These are phyloP conservation scores for Neonectria neomacrospora DNA, from an alignment of 2,329 filamentous ascomycete genomes.

Conservation along the genomic window DNA sequence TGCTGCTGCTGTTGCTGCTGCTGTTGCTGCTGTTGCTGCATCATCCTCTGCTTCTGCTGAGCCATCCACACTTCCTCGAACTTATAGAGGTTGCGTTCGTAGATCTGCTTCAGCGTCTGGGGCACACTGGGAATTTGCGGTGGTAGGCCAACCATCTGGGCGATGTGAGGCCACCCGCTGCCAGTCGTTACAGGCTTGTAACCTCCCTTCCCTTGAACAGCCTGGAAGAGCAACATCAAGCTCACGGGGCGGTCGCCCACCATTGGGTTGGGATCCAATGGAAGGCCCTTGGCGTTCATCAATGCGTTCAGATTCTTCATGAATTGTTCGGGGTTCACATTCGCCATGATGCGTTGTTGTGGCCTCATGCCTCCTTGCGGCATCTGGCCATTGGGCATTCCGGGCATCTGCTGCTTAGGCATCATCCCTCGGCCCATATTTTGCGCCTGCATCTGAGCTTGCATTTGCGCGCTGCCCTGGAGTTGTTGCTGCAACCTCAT, in stretches of 20 bases:
- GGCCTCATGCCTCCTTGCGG: conserved; percentile 62
- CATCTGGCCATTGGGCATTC: conserved; percentile 67
- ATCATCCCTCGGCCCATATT: conserved; percentile 62
- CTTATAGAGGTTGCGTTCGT: conserved; percentile 77
- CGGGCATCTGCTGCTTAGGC: conserved; percentile 61
- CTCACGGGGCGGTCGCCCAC: conserved; percentile 80
- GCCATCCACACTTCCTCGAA: conserved; percentile 78
- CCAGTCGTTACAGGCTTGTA: conserved; percentile 76
- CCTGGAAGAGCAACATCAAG: conserved; percentile 80
- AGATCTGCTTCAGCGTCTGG: conserved; percentile 76
- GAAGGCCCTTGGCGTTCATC: conserved; percentile 78
- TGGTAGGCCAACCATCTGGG: conserved; percentile 71
- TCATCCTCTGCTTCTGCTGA: conserved; percentile 65
- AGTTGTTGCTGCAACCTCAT: conserved; percentile 85
- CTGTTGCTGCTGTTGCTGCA: conserved; percentile 61
- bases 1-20: conserved; percentile 55
- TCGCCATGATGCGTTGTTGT: conserved; percentile 57
- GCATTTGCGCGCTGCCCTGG: conserved; percentile 64
- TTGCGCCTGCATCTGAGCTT: conserved; percentile 63
- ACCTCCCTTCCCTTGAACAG: conserved; percentile 79
- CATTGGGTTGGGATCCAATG: conserved; percentile 78
- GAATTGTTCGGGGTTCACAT: conserved; percentile 73
- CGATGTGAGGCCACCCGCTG: conserved; percentile 80
- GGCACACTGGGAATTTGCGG: conserved; percentile 74
- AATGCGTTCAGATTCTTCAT: conserved; percentile 81